These are phyloP conservation scores for Sicyos edulis DNA, from an alignment of 306 rosid genomes.

Conservation along the genomic window DNA sequence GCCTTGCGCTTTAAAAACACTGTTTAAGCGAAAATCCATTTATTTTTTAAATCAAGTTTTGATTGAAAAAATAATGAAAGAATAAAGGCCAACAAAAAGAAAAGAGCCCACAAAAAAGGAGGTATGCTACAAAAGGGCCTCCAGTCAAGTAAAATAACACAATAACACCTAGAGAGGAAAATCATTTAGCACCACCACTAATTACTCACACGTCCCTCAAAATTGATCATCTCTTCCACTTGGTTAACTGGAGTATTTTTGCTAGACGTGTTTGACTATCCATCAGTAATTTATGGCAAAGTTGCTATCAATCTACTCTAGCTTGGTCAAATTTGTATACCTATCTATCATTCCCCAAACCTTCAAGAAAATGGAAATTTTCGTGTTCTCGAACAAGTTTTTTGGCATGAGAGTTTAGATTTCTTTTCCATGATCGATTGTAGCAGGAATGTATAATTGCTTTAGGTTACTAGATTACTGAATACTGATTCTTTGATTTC, in stretches of 20 bases:
- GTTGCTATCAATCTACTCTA: neutral
- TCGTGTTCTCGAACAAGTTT: neutral
- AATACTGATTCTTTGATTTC: conserved; percentile 3
- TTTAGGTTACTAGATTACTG: neutral
- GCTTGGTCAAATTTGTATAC: neutral
- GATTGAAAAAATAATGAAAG: no score
- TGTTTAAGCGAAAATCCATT: neutral
- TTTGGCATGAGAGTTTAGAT: neutral
- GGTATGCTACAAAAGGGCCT: no score
- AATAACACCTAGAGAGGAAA: no score
- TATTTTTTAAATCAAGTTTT: no score
- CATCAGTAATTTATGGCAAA: neutral
- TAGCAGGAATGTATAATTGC: neutral
- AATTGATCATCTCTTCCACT: neutral
- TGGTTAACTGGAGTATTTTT: neutral
- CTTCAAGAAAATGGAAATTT: neutral
- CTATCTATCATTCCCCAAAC: neutral
- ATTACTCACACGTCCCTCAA: no score
- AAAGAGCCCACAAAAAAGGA: no score
- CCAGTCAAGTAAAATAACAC: no score
- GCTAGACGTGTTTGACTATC: neutral
- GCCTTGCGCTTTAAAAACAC: no score
- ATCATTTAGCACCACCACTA: no score
- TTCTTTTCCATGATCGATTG: neutral
- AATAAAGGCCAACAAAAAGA: no score